Evolutionary conservation across 1,284 basidiomycete genomes (phyloP).

Genomic region (Xerocomus nothofagi): DNA sequence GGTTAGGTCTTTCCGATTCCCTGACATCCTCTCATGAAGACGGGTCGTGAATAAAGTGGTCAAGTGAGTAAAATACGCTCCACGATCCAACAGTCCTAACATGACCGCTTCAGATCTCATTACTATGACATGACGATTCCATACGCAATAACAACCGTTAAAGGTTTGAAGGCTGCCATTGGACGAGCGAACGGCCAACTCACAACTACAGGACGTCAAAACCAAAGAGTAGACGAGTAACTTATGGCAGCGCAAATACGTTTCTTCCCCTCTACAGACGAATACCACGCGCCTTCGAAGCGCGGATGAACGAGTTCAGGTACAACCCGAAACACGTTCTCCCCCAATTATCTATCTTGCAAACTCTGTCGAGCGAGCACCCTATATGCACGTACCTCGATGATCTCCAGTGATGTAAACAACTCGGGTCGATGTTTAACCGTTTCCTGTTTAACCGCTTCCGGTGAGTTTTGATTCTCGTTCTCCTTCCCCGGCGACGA

Average conservation of each 20-base stretch:
- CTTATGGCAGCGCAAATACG: conserved; percentile 82
- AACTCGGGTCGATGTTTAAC: conserved; percentile 72
- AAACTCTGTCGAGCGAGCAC: conserved; percentile 70
- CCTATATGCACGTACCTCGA: conserved; percentile 57
- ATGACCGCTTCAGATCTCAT: too few species aligned
- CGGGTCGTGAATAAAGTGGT: neutral
- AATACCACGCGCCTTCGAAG: conserved; percentile 52
- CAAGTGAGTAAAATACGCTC: neutral
- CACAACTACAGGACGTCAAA: too few species aligned
- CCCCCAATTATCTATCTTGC: conserved; percentile 86
- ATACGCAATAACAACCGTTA: too few species aligned
- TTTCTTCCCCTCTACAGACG: conserved; percentile 56
- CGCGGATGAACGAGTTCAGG: conserved; percentile 54
- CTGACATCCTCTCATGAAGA: neutral
- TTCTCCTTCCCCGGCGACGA: neutral
- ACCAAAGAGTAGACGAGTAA: too few species aligned
- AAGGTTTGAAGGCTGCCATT: too few species aligned
- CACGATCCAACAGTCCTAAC: neutral
- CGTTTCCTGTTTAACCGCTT: too few species aligned
- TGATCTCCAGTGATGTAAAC: conserved; percentile 77
- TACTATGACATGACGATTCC: too few species aligned
- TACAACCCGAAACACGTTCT: conserved; percentile 63
- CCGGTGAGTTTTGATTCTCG: conserved; percentile 55
- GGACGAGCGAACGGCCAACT: too few species aligned
- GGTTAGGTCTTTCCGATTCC: neutral